Evolutionary conservation across 495 filamentous ascomycete species (phyloP), one percentile per base, ranked within the genome.

Genomic region (Penicillium cosmopolitanum): DNA sequence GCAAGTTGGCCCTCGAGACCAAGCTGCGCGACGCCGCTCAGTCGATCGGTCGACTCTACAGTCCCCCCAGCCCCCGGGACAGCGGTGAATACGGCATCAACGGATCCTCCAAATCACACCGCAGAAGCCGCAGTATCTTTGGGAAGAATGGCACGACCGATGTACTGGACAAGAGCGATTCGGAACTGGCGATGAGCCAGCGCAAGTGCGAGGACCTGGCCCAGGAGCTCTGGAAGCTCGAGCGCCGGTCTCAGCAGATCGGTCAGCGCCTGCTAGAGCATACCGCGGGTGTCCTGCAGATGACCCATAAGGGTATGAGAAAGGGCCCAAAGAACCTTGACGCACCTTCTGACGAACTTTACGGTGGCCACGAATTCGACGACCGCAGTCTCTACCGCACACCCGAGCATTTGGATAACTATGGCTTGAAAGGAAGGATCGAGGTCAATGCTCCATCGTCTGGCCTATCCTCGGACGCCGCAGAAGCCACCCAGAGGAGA

Each of bases 11-110:
- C n/a, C 86, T 97, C 48, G 95, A 98, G 68, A 90, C 86, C 21
- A 98, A 97, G 74, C 88, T 97, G 57, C 87, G 92, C 58, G 94
- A 97, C 81, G 96, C 95, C 0, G 93, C 96, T 11, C 81, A 88
- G 58, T 95, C 91, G 15, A 87, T 98, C 69, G 86, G 85, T 46
- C 82, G 90, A 62, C 76, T 98, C 25, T 89, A 96, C 67, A 84
- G 83, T 21, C 78, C 80, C 53, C 82, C 80, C 56, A 79, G 74
- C 34, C 65, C 71, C 28, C 63, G 74, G 44, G 65, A 57, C 56
- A 72, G 75, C 62, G 65, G 73, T 28, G 70, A 73, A 10, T 73
- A 70, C 23, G 65, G 71, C 50, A 51, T 66, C 47, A 68, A 72
- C 57, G 68, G 59, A 7, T 61, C 67, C 8, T 60, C 65, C 12